These are phyloP conservation scores for Myrica gale DNA, from an alignment of 306 rosid species.

Conservation along the genomic window DNA sequence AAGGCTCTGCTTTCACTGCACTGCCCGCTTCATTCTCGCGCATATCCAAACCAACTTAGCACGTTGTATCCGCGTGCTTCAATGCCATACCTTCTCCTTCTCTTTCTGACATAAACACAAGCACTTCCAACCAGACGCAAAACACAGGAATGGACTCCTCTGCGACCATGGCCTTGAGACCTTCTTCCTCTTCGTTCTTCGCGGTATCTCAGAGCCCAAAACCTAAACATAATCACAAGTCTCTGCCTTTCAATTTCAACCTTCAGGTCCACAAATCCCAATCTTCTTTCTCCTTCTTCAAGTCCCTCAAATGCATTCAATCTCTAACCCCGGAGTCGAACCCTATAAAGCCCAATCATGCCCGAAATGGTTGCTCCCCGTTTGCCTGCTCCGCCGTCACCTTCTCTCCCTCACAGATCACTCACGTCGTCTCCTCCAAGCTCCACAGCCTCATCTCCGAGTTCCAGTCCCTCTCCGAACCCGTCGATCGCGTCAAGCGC, in stretches of 20 bases:
- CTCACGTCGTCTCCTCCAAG: slow-evolving; percentile 40
- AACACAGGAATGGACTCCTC: slow-evolving; percentile 37
- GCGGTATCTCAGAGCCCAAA: slow-evolving; percentile 27
- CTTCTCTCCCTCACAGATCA: slow-evolving; percentile 33
- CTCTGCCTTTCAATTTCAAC: slow-evolving; percentile 13
- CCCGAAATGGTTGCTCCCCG: slow-evolving; percentile 22
- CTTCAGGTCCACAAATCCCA: slow-evolving; percentile 25
- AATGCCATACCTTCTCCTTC: background rate
- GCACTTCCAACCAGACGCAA: background rate
- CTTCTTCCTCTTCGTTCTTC: slow-evolving; percentile 32
- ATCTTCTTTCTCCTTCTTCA: slow-evolving; percentile 23
- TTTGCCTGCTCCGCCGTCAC: slow-evolving; percentile 51
- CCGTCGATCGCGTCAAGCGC: slow-evolving; percentile 65
- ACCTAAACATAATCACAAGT: background rate
- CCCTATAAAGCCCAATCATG: slow-evolving; percentile 1
- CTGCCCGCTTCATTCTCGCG: background rate
- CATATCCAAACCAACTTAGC: background rate
- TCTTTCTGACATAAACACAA: background rate
- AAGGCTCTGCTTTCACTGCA: slow-evolving; percentile 18
- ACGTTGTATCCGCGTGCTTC: background rate
- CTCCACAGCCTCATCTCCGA: slow-evolving; percentile 53
- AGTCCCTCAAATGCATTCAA: slow-evolving; percentile 44
- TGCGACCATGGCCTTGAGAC: slow-evolving; percentile 43
- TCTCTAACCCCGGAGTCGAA: slow-evolving; percentile 24
- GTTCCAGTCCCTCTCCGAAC: slow-evolving; percentile 52